phyloP scores from a whole-genome alignment of 1,284 basidiomycete genomes.

The Cryptococcus sp. region DNA sequence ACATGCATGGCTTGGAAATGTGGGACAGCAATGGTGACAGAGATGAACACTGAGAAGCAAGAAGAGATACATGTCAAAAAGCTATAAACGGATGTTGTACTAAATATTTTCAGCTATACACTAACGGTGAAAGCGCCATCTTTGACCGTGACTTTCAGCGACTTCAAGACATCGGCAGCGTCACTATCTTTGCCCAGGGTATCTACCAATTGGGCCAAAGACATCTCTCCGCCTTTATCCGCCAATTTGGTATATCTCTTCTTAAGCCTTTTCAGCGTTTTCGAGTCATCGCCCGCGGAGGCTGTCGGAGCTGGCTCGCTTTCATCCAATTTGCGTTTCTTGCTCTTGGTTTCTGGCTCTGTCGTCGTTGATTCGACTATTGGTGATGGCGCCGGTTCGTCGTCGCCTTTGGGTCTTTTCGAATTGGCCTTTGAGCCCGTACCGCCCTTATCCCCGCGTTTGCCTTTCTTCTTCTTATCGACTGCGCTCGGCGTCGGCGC shows the following conservation, averaged over 20 bases:
- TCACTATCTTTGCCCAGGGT: slow-evolving; percentile 33
- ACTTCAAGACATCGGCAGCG: slow-evolving; percentile 30
- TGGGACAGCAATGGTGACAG: neutral
- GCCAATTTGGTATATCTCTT: slow-evolving; percentile 43
- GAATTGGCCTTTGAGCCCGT: slow-evolving; percentile 50
- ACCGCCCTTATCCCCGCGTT: slow-evolving; percentile 52
- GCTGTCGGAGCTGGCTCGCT: slow-evolving; percentile 6
- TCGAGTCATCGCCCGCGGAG: slow-evolving; percentile 19
- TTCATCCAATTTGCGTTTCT: slow-evolving; percentile 43
- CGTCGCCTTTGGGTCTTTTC: slow-evolving; percentile 47
- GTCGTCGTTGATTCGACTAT: slow-evolving; percentile 1
- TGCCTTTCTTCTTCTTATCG: slow-evolving; percentile 46
- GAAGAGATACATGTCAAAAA: too few relatives aligned
- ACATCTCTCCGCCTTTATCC: slow-evolving; percentile 8
- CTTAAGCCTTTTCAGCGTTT: slow-evolving; percentile 42
- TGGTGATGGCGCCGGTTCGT: slow-evolving; percentile 1
- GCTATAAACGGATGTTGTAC: too few relatives aligned
- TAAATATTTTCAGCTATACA: slow-evolving; percentile 22
- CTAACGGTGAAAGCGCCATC: slow-evolving; percentile 40
- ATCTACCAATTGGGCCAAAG: slow-evolving; percentile 26
- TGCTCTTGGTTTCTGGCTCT: slow-evolving; percentile 24
- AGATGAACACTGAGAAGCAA: too few relatives aligned
- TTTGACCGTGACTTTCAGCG: slow-evolving; percentile 29
- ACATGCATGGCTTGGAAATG: slow-evolving; percentile 26
- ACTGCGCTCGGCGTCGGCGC: slow-evolving; percentile 1